These are phyloP conservation scores for Diutina rugosa DNA, from an alignment of 1,139 yeast species.

Conservation along the genomic window DNA sequence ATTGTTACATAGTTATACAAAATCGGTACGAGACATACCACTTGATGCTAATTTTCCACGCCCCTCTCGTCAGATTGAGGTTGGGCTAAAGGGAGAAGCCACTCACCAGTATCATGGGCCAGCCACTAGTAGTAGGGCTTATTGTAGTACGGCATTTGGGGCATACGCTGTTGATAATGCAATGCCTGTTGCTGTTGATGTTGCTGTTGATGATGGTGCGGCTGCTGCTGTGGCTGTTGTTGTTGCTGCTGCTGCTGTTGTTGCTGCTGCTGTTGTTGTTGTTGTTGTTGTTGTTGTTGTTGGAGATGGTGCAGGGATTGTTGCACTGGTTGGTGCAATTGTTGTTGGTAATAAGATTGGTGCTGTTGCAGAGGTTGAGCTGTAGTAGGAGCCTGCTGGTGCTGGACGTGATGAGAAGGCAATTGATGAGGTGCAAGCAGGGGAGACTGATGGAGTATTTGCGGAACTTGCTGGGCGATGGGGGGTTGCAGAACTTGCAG, in stretches of 20 bases:
- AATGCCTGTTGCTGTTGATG: neutral
- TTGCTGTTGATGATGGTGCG: neutral
- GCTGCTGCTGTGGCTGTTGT: neutral
- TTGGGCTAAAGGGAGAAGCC: neutral
- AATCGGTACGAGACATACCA: neutral
- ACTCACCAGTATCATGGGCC: neutral
- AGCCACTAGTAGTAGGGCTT: neutral
- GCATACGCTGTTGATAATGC: neutral
- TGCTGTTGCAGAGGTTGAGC: neutral
- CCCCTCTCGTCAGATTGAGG: neutral
- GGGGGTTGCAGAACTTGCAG: neutral
- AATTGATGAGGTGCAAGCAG: neutral
- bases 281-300: neutral
- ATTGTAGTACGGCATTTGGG: neutral
- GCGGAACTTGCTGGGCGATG: neutral
- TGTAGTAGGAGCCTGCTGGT: neutral
- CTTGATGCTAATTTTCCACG: neutral
- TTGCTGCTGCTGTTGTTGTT: neutral
- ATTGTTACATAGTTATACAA: neutral
- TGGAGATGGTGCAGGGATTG: neutral
- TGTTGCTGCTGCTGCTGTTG: neutral
- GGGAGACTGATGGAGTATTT: neutral
- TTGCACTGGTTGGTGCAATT: neutral
- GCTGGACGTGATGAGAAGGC: neutral
- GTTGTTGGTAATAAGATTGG: neutral